A percentile compares a stretch with the other conserved stretches of the same genome.
phyloP scores from a whole-genome alignment of 306 rosid genomes.

The Malus orientalis region DNA sequence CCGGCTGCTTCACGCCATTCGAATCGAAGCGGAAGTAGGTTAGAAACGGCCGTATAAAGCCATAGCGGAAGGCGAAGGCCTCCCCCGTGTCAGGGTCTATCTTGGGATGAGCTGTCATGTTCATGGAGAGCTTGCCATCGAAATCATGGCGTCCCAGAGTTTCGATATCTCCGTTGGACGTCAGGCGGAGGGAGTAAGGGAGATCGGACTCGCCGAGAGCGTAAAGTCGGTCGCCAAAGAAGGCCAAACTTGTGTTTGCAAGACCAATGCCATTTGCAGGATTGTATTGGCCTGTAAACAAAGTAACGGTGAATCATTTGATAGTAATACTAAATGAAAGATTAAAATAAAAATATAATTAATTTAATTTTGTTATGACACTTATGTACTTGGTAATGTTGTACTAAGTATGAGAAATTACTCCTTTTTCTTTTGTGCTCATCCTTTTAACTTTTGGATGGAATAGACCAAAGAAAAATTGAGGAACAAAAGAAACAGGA shows the following conservation, averaged over 20 bases:
- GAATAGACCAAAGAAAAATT: too few species aligned
- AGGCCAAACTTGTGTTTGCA: conserved; percentile 73
- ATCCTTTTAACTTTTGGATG: too few species aligned
- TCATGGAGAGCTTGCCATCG: conserved; percentile 50
- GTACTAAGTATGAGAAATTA: too few species aligned
- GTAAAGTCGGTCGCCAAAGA: conserved; percentile 47
- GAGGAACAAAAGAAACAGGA: too few species aligned
- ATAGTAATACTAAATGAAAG: too few species aligned
- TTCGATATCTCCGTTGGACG: conserved; percentile 39
- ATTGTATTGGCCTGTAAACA: conserved; percentile 43
- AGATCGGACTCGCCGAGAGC: conserved; percentile 81
- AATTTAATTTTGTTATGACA: too few species aligned
- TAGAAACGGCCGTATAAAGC: conserved; percentile 67
- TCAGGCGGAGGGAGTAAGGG: conserved; percentile 41
- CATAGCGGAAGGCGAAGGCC: conserved; percentile 72
- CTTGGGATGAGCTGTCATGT: conserved; percentile 93
- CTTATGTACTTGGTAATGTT: too few species aligned
- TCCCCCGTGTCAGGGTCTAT: conserved; percentile 56
- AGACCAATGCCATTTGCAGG: conserved; percentile 68
- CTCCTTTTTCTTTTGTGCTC: too few species aligned
- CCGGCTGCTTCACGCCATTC: conserved; percentile 40
- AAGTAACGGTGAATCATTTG: neutral
- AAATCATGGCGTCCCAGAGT: conserved; percentile 65
- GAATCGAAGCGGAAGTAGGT: conserved; percentile 59
- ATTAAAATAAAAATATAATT: too few species aligned